Percentiles rank a stretch among this genome's conserved stretches.
These are phyloP conservation scores for Aspergillus brasiliensis DNA, from an alignment of 2,329 filamentous ascomycete genomes.

Conservation along the genomic window DNA sequence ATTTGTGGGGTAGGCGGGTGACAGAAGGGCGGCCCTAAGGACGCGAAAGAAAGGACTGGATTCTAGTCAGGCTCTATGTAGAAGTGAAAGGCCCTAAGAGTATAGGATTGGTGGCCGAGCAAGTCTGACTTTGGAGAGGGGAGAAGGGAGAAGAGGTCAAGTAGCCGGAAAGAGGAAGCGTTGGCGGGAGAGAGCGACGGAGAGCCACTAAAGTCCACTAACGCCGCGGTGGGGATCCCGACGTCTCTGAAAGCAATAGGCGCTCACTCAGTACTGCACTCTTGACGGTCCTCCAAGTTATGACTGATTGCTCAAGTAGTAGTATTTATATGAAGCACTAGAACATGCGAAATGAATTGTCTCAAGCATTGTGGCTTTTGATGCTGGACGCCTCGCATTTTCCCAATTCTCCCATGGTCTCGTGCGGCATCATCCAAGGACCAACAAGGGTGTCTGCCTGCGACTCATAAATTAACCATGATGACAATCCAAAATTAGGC, in stretches of 20 bases:
- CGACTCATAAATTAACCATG: not conserved
- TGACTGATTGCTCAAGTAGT: not conserved
- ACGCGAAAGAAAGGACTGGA: not conserved
- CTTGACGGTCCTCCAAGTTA: not conserved
- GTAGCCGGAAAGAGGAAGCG: slow-evolving; percentile 8
- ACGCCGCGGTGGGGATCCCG: slow-evolving; percentile 4
- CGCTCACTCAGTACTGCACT: not conserved
- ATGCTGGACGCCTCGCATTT: not conserved
- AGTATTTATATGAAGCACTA: not conserved
- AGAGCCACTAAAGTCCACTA: slow-evolving; percentile 9
- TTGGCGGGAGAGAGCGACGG: slow-evolving; percentile 5
- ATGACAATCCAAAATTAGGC: not conserved
- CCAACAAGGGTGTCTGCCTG: not conserved
- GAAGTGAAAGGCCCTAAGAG: not conserved
- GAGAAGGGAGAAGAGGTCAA: slow-evolving; percentile 9
- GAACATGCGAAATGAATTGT: not conserved
- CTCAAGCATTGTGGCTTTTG: not conserved
- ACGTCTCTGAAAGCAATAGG: not conserved
- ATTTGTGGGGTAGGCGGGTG: not conserved
- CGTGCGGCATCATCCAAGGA: not conserved
- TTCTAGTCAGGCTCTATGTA: not conserved
- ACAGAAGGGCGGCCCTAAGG: not conserved
- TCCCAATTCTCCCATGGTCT: not conserved
- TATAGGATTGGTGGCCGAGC: not conserved
- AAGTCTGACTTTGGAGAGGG: not conserved